Evolutionary conservation across 106 monocot genomes (phyloP).

Genomic region (Allium sativum): DNA sequence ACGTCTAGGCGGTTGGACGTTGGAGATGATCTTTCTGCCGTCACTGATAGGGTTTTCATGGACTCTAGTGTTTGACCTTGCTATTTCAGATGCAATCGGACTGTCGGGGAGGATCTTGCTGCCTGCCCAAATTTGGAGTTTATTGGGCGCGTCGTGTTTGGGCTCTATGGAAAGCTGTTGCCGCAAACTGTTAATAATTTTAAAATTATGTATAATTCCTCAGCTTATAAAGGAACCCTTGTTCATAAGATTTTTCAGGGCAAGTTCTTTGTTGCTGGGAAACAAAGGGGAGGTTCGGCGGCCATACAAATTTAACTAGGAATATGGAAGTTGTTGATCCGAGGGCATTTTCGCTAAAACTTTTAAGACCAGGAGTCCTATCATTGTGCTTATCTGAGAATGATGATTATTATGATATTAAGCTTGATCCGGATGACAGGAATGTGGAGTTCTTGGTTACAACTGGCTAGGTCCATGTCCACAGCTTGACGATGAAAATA

Average conservation of each 20-base stretch:
- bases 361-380: slow-evolving; percentile 58
- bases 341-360: slow-evolving; percentile 64
- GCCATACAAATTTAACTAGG: slow-evolving; percentile 32
- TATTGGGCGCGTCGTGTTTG: slow-evolving; percentile 78
- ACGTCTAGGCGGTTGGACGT: too few species aligned
- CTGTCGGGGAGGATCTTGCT: slow-evolving; percentile 37
- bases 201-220: slow-evolving; percentile 56
- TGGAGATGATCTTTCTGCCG: too few species aligned
- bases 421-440: slow-evolving; percentile 67
- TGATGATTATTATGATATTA: slow-evolving; percentile 82
- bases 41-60: slow-evolving; percentile 84
- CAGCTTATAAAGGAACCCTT: slow-evolving; percentile 57
- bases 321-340: slow-evolving; percentile 64
- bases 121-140: slow-evolving; percentile 60
- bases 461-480: slow-evolving; percentile 85
- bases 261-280: slow-evolving; percentile 71
- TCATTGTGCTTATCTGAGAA: slow-evolving; percentile 78
- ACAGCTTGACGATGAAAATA: slow-evolving; percentile 67
- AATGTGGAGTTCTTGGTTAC: slow-evolving; percentile 95
- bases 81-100: slow-evolving; percentile 67
- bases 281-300: slow-evolving; percentile 62
- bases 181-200: slow-evolving; percentile 74
- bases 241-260: slow-evolving; percentile 67
- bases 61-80: slow-evolving; percentile 84
- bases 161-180: slow-evolving; percentile 69